Evolutionary conservation across 495 filamentous ascomycete genomes (phyloP), one percentile per base, ranked within the genome.

Genomic region (Lindgomyces ingoldianus): DNA sequence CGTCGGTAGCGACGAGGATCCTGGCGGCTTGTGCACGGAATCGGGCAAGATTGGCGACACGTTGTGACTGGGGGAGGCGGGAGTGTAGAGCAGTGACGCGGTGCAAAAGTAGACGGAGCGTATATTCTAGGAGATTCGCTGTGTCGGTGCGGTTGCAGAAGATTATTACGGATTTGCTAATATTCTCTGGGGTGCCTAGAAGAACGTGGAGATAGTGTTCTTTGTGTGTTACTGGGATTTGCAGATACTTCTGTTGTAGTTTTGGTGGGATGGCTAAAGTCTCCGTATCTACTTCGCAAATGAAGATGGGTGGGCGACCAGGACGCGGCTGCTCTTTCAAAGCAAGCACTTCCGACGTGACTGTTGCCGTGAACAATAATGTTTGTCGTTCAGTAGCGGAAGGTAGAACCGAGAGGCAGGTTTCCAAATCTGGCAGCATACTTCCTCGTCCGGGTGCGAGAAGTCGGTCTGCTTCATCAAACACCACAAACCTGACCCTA

Each of bases 391-490:
- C 80, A 1, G 79, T 72, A 0, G 81, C 76, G 0, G 91, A 84
- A 0, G 94, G 93, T 1, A 98, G 83, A 1, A 86, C 84, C 3
- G 81, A 84, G 3, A 99, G 80, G 72, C 93, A 96, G 47, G 88
- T 91, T 70, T 92, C 91, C 1, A 99, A 84, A 74, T 97, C 94
- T 22, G 89, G 86, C n/a, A 96, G 81, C 92, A 96, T 96, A 77
- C 87, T 91, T 11, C 91, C 92, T 4, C 81, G 79, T 30, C 84
- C 86, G 25, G 85, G 81, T 25, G 89, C 84, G 18, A 99, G 81
- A 21, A 99, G 82, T 42, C 95, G 85, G 76, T 99, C 94, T 24
- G 94, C 94, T 80, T 99, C 94, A 76, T 99, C 94, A 41, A 99
- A 86, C 0, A 99, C 90, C 4, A 97, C 89, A 76, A 93, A 89